Percentiles rank a stretch among this genome's conserved stretches.
Evolutionary conservation across 148 eudicot genomes (phyloP).

Genomic region (Cornus florida): DNA sequence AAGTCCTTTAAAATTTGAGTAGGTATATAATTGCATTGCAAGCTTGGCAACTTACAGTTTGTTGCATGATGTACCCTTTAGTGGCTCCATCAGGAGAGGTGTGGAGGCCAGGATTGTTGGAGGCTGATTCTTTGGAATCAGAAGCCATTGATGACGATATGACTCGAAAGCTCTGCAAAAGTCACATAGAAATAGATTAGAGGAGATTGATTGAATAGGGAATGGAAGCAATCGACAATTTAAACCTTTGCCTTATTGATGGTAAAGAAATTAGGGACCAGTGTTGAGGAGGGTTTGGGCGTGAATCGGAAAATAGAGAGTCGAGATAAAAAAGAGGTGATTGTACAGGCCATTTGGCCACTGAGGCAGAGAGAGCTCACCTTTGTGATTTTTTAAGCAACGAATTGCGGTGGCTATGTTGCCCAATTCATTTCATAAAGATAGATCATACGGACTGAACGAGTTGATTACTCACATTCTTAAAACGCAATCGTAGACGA

Average conservation of each 20-base stretch:
- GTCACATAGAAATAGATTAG: background rate
- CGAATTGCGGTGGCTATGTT: background rate
- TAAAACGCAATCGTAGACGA: too few relatives aligned
- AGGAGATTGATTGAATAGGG: background rate
- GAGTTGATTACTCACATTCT: too few relatives aligned
- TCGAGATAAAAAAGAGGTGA: constrained; percentile 10
- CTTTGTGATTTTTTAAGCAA: background rate
- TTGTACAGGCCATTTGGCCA: constrained; percentile 22
- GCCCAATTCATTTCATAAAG: too few relatives aligned
- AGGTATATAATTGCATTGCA: too few relatives aligned
- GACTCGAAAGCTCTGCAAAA: constrained; percentile 40
- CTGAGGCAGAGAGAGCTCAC: constrained; percentile 4
- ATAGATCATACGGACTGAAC: too few relatives aligned
- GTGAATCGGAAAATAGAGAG: constrained; percentile 28
- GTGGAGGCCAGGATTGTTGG: background rate
- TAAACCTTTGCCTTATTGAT: constrained; percentile 29
- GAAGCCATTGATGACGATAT: constrained; percentile 54
- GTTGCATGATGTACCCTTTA: constrained; percentile 79
- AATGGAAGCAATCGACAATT: background rate
- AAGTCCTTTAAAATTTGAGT: too few relatives aligned
- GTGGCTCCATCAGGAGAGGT: constrained; percentile 48
- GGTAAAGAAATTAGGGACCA: constrained; percentile 12
- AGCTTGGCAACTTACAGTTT: constrained; percentile 49
- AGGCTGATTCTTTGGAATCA: constrained; percentile 50
- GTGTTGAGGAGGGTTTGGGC: constrained; percentile 18